Conservation (phyloP, 1,284 basidiomycete genomes). For the Sporisorium scitamineum region DNA sequence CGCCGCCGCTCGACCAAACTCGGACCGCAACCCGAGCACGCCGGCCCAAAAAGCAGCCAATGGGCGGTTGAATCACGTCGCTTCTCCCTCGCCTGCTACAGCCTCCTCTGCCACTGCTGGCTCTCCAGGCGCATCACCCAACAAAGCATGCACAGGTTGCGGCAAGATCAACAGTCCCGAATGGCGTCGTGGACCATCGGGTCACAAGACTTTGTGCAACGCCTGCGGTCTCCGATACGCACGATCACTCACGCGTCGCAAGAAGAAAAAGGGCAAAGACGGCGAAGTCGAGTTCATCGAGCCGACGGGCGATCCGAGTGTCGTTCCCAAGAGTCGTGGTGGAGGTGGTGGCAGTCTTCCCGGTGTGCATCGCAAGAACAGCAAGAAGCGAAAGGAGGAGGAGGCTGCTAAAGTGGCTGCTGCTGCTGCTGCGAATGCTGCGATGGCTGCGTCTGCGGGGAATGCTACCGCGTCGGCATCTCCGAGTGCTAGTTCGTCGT, state of each 20-base stretch:
- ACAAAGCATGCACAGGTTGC: constrained; percentile 67
- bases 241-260: constrained; percentile 57
- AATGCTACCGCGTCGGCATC: not conserved
- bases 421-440: constrained; percentile 14
- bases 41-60: constrained; percentile 7
- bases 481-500: constrained; percentile 8
- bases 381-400: constrained; percentile 49
- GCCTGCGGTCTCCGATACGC: constrained; percentile 67
- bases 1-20: constrained; percentile 7
- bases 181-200: constrained; percentile 79
- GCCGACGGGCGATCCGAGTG: constrained; percentile 54
- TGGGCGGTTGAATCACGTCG: constrained; percentile 3
- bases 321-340: constrained; percentile 59
- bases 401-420: constrained; percentile 30
- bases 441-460: not conserved
- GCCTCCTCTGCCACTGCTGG: constrained; percentile 12
- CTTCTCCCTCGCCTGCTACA: constrained; percentile 27
- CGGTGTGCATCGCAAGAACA: constrained; percentile 54
- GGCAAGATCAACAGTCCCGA: constrained; percentile 80
- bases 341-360: constrained; percentile 59
- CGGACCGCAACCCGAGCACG: constrained; percentile 11
- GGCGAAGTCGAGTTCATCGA: constrained; percentile 55
- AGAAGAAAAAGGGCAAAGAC: constrained; percentile 61
- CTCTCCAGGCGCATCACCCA: constrained; percentile 24
- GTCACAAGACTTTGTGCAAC: constrained; percentile 68